Percentiles rank a stretch among this genome's conserved stretches.
These are phyloP conservation scores for Westerdykella sp. DNA, from an alignment of 2,329 filamentous ascomycete genomes.

Conservation along the genomic window DNA sequence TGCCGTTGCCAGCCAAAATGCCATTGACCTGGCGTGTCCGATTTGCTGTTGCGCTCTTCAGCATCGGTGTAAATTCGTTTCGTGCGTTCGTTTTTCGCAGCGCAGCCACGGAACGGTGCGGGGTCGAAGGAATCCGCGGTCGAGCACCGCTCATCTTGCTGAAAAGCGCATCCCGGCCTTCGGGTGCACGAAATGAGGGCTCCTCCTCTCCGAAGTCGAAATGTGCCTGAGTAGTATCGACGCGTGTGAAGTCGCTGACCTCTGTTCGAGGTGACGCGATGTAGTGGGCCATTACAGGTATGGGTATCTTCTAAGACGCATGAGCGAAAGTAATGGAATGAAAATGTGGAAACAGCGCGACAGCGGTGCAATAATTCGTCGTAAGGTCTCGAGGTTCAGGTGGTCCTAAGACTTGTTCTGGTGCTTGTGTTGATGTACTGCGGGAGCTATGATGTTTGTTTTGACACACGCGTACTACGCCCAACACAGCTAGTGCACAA, in stretches of 20 bases:
- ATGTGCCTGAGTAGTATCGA: conserved; percentile 54
- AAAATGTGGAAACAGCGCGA: too few species aligned
- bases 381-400: not conserved
- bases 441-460: conserved; percentile 12
- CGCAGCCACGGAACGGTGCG: conserved; percentile 61
- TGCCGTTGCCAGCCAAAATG: conserved; percentile 28
- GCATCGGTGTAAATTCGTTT: conserved; percentile 87
- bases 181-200: conserved; percentile 70
- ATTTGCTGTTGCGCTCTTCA: conserved; percentile 75
- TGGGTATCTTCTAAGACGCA: conserved; percentile 19
- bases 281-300: conserved; percentile 41
- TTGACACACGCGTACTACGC: conserved; percentile 7
- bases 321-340: conserved; percentile 23
- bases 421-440: conserved; percentile 5
- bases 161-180: conserved; percentile 68
- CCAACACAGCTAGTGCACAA: not conserved
- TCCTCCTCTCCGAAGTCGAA: conserved; percentile 85
- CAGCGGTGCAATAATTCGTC: too few species aligned
- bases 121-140: conserved; percentile 53
- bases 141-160: conserved; percentile 60
- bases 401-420: conserved; percentile 5
- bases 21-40: conserved; percentile 43
- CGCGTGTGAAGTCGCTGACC: conserved; percentile 69
- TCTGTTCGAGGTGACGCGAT: conserved; percentile 86
- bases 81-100: conserved; percentile 50